These are phyloP conservation scores for Teratosphaeria zuluensis DNA, from an alignment of 2,329 filamentous ascomycete genomes.

Conservation along the genomic window DNA sequence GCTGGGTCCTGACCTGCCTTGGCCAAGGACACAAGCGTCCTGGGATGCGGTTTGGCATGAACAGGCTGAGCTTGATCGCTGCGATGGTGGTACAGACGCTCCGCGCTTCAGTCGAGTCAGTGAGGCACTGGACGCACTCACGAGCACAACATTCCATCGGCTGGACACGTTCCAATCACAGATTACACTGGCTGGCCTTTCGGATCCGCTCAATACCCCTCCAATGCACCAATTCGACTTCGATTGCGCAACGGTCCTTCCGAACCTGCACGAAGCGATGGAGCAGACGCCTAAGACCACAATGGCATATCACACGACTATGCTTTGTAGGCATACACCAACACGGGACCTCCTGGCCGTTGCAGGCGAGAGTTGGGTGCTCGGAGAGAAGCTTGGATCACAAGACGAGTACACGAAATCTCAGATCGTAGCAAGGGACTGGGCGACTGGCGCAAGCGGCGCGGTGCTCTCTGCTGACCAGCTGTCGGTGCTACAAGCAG, in stretches of 20 bases:
- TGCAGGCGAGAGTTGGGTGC: slow-evolving; percentile 36
- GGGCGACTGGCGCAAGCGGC: slow-evolving; percentile 18
- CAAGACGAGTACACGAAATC: slow-evolving; percentile 23
- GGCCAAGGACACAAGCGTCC: slow-evolving; percentile 25
- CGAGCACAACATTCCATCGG: neutral
- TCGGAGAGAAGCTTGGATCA: slow-evolving; percentile 33
- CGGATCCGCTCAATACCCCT: slow-evolving; percentile 3
- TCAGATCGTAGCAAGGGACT: slow-evolving; percentile 26
- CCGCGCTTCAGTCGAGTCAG: slow-evolving; percentile 6
- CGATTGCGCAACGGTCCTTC: slow-evolving; percentile 3
- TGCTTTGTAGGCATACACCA: slow-evolving; percentile 30
- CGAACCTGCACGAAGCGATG: slow-evolving; percentile 8
- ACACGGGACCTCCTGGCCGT: slow-evolving; percentile 34
- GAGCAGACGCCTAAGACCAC: slow-evolving; percentile 10
- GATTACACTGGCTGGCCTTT: slow-evolving; percentile 24
- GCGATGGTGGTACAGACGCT: neutral
- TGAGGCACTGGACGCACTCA: slow-evolving; percentile 7
- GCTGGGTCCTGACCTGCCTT: slow-evolving; percentile 25
- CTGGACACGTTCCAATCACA: slow-evolving; percentile 27
- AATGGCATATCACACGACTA: slow-evolving; percentile 25
- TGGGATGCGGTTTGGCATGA: slow-evolving; percentile 26
- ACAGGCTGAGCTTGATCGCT: neutral
- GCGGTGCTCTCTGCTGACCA: neutral
- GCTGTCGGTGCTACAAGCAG: slow-evolving; percentile 7
- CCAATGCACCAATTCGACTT: neutral